Percentiles rank a stretch among this genome's conserved stretches.
Conservation (phyloP, 768 basidiomycete genomes). For the Podaxis carcinomalis region DNA sequence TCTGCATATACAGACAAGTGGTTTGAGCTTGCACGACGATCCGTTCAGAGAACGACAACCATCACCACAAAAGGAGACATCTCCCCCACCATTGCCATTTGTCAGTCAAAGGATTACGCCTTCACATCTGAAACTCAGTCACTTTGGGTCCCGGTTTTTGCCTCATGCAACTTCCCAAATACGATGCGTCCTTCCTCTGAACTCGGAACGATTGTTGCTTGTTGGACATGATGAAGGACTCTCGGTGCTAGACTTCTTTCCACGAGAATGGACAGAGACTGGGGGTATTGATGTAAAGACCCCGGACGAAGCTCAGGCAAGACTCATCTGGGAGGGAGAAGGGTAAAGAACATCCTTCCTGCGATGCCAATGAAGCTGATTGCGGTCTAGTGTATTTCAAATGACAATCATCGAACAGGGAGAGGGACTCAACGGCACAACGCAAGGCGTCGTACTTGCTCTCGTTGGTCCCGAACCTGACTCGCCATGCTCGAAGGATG, state of each 20-base stretch:
- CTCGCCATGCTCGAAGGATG: slow-evolving; percentile 28
- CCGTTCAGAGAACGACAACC: slow-evolving; percentile 22
- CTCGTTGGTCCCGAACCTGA: slow-evolving; percentile 65
- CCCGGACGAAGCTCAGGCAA: slow-evolving; percentile 67
- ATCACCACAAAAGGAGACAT: slow-evolving; percentile 21
- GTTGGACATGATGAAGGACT: slow-evolving; percentile 79
- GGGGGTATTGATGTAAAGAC: slow-evolving; percentile 48
- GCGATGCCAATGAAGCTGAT: background rate
- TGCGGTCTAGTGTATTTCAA: slow-evolving; percentile 58
- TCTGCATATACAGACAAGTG: slow-evolving; percentile 44
- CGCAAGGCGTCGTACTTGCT: slow-evolving; percentile 73
- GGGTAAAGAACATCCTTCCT: slow-evolving; percentile 38
- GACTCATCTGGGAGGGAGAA: slow-evolving; percentile 74
- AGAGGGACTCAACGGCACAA: slow-evolving; percentile 41
- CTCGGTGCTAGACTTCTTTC: slow-evolving; percentile 80
- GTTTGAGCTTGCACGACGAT: slow-evolving; percentile 27
- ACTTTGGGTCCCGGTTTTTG: slow-evolving; percentile 83
- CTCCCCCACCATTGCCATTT: slow-evolving; percentile 37
- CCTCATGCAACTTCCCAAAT: slow-evolving; percentile 77
- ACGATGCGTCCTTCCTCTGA: slow-evolving; percentile 67
- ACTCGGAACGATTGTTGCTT: slow-evolving; percentile 61
- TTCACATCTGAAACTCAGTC: slow-evolving; percentile 62
- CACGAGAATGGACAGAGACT: slow-evolving; percentile 60
- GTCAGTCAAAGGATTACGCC: slow-evolving; percentile 51
- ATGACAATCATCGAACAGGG: slow-evolving; percentile 73